Evolutionary conservation across 2,329 filamentous ascomycete species (phyloP).

Genomic region (Xylogone sp.): DNA sequence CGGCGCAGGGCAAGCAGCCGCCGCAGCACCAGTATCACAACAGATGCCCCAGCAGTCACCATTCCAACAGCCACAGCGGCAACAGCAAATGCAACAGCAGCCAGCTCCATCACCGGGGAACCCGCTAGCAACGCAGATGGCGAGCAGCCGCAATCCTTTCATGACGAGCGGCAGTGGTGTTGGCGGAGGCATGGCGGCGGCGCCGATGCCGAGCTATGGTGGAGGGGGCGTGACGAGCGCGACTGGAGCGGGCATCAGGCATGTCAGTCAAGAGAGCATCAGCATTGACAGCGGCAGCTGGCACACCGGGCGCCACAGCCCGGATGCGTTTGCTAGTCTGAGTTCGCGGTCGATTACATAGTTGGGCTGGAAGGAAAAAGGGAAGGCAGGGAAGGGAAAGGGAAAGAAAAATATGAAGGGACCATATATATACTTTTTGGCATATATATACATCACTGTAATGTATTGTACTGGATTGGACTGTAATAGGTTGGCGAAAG

Average conservation of each 20-base stretch:
- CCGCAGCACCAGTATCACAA: not conserved
- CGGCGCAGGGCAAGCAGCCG: slow-evolving; percentile 4
- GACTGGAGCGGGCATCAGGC: slow-evolving; percentile 28
- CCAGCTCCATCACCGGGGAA: not conserved
- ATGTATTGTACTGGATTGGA: no score
- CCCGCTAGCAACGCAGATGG: slow-evolving; percentile 10
- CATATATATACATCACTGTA: no score
- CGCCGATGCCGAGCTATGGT: not conserved
- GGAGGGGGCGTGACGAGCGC: slow-evolving; percentile 21
- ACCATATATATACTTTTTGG: no score
- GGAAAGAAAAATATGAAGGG: no score
- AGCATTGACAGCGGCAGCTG: slow-evolving; percentile 40
- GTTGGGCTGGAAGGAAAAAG: no score
- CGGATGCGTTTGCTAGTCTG: slow-evolving; percentile 74
- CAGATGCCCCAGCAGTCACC: slow-evolving; percentile 8
- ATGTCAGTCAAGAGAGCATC: slow-evolving; percentile 68
- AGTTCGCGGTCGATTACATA: slow-evolving; percentile 28
- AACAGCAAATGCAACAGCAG: not conserved
- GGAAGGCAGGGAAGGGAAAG: no score
- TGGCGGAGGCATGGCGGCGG: slow-evolving; percentile 9
- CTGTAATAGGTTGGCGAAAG: no score
- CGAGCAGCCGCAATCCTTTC: slow-evolving; percentile 29
- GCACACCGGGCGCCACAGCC: slow-evolving; percentile 70
- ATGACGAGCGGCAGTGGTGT: slow-evolving; percentile 11
- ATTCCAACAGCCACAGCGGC: no score